Percentiles rank a stretch among this genome's conserved stretches.
Evolutionary conservation across 2,329 filamentous ascomycete genomes (phyloP).

Genomic region (Xylariomycetidae sp.): DNA sequence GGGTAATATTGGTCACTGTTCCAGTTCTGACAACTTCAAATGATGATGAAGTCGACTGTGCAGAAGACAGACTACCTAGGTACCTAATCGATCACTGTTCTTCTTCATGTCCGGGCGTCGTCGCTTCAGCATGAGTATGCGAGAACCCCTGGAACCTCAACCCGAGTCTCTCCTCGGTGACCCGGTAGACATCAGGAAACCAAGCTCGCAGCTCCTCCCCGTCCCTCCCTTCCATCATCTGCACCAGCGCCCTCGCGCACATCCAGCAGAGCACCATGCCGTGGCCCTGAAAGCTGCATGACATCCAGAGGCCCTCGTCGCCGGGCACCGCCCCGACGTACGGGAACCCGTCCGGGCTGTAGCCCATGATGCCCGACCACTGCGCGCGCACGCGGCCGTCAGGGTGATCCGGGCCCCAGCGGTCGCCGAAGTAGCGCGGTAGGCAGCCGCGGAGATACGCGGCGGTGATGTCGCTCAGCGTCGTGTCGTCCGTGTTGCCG

Average conservation of each 20-base stretch:
- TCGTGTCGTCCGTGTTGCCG: constrained; percentile 53
- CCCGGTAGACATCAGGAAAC: constrained; percentile 49
- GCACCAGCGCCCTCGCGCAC: constrained; percentile 51
- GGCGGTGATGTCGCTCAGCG: constrained; percentile 45
- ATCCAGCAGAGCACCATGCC: constrained; percentile 62
- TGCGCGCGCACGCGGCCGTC: constrained; percentile 37
- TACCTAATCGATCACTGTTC: no score
- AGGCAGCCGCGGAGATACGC: constrained; percentile 40
- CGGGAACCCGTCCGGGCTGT: constrained; percentile 47
- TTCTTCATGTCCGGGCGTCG: no score
- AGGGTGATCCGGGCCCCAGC: constrained; percentile 41
- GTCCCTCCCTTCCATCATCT: constrained; percentile 42
- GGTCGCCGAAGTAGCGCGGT: constrained; percentile 46
- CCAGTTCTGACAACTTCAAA: no score
- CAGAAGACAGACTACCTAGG: neutral
- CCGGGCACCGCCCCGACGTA: constrained; percentile 46
- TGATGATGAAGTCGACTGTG: no score
- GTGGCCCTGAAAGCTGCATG: constrained; percentile 61
- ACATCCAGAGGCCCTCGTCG: constrained; percentile 46
- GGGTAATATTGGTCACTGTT: no score
- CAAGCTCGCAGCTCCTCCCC: constrained; percentile 34
- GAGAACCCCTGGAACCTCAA: constrained; percentile 29
- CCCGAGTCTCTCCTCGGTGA: constrained; percentile 40
- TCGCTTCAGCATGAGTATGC: constrained; percentile 8
- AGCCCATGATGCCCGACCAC: constrained; percentile 57